Evolutionary conservation across 176 grass and related monocot genomes (phyloP).

Genomic region (Melocanna baccifera): DNA sequence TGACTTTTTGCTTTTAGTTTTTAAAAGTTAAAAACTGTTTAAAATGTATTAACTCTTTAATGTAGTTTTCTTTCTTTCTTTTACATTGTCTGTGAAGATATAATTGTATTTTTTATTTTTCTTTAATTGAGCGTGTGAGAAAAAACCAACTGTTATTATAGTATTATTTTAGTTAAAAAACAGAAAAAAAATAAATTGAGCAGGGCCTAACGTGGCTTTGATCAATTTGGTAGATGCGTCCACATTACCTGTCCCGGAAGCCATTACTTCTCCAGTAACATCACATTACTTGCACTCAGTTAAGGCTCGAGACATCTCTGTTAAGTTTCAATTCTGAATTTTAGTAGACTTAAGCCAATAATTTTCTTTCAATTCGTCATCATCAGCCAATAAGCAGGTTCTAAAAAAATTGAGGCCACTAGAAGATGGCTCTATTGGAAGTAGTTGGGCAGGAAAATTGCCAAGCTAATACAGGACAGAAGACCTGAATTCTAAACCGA

Average conservation of each 20-base stretch:
- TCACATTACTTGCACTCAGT: slow-evolving; percentile 14
- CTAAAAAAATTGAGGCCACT: background rate
- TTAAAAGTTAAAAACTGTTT: no score
- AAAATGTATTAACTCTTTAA: no score
- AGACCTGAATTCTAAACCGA: background rate
- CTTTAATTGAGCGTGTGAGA: no score
- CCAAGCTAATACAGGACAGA: background rate
- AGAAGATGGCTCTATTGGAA: background rate
- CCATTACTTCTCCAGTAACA: slow-evolving; percentile 2
- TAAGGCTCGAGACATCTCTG: background rate
- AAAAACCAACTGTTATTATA: no score
- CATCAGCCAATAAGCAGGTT: background rate
- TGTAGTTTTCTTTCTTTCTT: no score
- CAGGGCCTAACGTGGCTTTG: no score
- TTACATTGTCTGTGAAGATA: no score
- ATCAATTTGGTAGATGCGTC: slow-evolving; percentile 13
- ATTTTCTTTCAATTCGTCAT: background rate
- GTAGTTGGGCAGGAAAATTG: background rate
- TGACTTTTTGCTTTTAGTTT: no score
- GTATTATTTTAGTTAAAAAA: no score
- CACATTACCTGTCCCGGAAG: background rate
- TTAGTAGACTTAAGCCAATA: background rate
- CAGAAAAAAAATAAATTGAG: no score
- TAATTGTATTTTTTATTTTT: no score
- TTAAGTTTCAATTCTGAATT: background rate